Evolutionary conservation across 78 protist genomes (phyloP), one percentile per base, ranked within the genome.

Genomic region (Polysphondylium violaceum): DNA sequence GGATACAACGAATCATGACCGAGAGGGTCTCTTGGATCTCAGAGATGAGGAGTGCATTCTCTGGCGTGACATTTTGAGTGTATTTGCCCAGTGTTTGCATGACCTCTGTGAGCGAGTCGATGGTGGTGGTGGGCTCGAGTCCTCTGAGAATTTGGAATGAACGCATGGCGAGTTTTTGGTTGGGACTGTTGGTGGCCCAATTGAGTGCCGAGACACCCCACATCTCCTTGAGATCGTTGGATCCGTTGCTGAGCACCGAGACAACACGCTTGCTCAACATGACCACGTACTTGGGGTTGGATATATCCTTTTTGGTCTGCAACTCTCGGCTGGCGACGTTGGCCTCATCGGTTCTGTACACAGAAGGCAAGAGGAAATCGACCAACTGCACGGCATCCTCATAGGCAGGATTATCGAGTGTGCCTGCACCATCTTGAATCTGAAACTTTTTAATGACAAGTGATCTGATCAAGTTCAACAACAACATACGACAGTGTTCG

Each of bases 311-410:
- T 56, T 83, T 83, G 11, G 76, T 65, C 27, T 63, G 29, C 3
- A 81, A 40, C 33, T 81, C 77, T 7, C 59, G 55, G 23, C 33
- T 53, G 43, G 65, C 50, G 33, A 47, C 21, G 2, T 33, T 38
- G 33, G 40, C 9, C 16, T n/a, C 72, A 21, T 55, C 59, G n/a
- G 35, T 56, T 41, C 63, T 12, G 38, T 83, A 31, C 40, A 19
- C 53, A 9, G 76, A 43, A 58, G 91, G 91, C 23, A 83, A n/a
- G 19, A 83, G 17, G 47, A 59, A 83, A 33, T 83, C 91, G 12
- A 69, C 91, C 1, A 83, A 33, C 43, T 83, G 91, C 3, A 83
- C 41, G 43, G 91, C 91, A 67, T 83, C 91, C n/a, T 83, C 91
- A 33, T 83, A 83, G 16, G 43, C 14, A 1, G 74, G 29, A 21